A percentile compares a stretch with the other conserved stretches of the same genome.
Conservation (phyloP, 2,329 filamentous ascomycete species). For the Tolypocladium tropicale region DNA sequence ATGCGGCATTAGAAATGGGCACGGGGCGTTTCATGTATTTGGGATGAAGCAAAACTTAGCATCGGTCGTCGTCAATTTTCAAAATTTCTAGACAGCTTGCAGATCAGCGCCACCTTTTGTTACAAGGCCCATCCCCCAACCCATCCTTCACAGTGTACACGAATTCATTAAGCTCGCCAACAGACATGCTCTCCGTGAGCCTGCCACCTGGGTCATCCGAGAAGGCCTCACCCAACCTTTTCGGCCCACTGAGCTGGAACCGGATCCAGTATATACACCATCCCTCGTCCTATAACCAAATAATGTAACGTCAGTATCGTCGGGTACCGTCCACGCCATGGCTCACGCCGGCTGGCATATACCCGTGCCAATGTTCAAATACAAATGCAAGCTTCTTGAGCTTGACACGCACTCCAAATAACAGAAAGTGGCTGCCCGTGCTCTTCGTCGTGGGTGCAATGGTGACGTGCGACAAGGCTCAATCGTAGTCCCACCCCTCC, state of each 20-base stretch:
- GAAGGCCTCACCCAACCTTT: not conserved
- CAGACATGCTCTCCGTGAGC: not conserved
- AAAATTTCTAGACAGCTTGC: not conserved
- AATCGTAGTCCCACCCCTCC: constrained; percentile 26
- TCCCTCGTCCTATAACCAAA: not conserved
- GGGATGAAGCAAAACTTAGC: too few species aligned
- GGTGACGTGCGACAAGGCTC: not conserved
- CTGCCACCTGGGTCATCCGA: not conserved
- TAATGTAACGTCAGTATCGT: not conserved
- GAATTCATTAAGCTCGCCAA: not conserved
- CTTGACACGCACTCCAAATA: too few species aligned
- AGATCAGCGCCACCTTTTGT: not conserved
- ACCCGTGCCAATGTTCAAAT: constrained; percentile 1
- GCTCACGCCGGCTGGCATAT: not conserved
- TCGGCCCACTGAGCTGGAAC: not conserved
- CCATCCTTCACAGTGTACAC: too few species aligned
- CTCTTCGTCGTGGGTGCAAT: not conserved
- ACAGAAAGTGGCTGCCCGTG: too few species aligned
- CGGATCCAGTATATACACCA: not conserved
- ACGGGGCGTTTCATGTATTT: not conserved
- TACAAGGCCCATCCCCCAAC: not conserved
- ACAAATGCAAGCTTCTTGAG: too few species aligned
- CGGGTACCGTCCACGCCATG: not conserved
- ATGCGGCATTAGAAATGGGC: not conserved
- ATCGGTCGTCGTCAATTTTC: constrained; percentile 12